phyloP scores from a whole-genome alignment of 2,329 filamentous ascomycete genomes.

The Dothidotthia symphoricarpi region DNA sequence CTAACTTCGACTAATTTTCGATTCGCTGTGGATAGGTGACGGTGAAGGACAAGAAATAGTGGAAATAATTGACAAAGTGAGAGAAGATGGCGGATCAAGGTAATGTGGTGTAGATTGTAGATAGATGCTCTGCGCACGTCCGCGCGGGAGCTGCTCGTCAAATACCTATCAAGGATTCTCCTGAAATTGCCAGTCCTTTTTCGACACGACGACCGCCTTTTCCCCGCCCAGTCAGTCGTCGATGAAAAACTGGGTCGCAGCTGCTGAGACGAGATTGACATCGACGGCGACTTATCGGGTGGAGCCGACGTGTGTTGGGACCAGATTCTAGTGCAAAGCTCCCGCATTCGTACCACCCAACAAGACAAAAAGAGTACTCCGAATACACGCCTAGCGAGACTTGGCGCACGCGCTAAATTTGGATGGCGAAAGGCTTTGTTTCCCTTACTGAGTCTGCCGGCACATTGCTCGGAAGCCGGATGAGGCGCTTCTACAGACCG shows the following conservation, averaged over 20 bases:
- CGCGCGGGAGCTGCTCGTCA: slow-evolving; percentile 1
- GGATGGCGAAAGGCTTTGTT: no score
- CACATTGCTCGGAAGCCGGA: no score
- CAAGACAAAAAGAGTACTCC: slow-evolving; percentile 1
- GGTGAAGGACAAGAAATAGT: not conserved
- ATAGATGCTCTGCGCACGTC: no score
- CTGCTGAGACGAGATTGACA: slow-evolving; percentile 11
- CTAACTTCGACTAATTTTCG: not conserved
- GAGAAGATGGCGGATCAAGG: no score
- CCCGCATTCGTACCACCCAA: slow-evolving; percentile 4
- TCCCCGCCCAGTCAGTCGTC: slow-evolving; percentile 9
- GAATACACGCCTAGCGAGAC: not conserved
- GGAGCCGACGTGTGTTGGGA: slow-evolving; percentile 19
- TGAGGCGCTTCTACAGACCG: no score
- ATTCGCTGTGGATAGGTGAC: not conserved
- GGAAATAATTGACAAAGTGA: no score
- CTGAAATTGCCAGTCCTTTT: no score
- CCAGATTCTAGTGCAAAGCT: slow-evolving; percentile 3
- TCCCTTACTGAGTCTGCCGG: no score
- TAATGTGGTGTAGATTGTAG: not conserved
- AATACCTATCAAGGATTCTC: slow-evolving; percentile 18
- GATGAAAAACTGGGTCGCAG: slow-evolving; percentile 20
- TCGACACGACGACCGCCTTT: slow-evolving; percentile 10
- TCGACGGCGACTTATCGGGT: slow-evolving; percentile 12
- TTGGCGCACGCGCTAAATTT: slow-evolving; percentile 1